These are phyloP conservation scores for Arthrocladium fulminans DNA, from an alignment of 2,329 filamentous ascomycete genomes.

Conservation along the genomic window DNA sequence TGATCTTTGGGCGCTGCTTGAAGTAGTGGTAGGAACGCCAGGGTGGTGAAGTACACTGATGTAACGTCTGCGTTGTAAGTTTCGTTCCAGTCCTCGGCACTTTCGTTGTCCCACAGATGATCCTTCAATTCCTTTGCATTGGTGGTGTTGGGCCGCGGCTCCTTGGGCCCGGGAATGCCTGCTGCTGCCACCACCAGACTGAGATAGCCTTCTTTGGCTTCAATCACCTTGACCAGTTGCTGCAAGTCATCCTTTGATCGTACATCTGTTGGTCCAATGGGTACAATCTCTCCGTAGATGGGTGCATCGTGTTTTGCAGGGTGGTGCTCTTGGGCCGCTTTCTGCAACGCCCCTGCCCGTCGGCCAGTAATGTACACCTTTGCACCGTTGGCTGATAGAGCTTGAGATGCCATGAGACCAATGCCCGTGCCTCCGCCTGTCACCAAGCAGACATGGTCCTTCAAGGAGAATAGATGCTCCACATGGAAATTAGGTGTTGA, in stretches of 20 bases:
- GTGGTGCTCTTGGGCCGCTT: slow-evolving; percentile 34
- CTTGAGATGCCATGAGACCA: slow-evolving; percentile 26
- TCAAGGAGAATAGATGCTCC: slow-evolving; percentile 25
- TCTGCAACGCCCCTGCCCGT: slow-evolving; percentile 25
- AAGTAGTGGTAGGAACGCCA: slow-evolving; percentile 59
- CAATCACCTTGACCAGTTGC: slow-evolving; percentile 46
- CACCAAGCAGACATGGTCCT: slow-evolving; percentile 27
- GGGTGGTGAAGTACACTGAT: slow-evolving; percentile 61
- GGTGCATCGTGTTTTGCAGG: slow-evolving; percentile 19
- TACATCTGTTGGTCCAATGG: slow-evolving; percentile 49
- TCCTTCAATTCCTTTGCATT: slow-evolving; percentile 48
- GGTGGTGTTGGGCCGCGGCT: slow-evolving; percentile 39
- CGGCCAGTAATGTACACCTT: slow-evolving; percentile 28
- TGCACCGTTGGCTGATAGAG: slow-evolving; percentile 25
- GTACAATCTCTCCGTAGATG: slow-evolving; percentile 46
- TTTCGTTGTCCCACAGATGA: slow-evolving; percentile 52
- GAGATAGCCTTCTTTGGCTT: slow-evolving; percentile 52
- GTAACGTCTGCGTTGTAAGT: slow-evolving; percentile 64
- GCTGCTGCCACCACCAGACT: slow-evolving; percentile 58
- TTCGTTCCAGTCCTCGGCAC: slow-evolving; percentile 56
- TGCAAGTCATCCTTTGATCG: slow-evolving; percentile 52
- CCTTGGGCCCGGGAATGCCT: slow-evolving; percentile 58
- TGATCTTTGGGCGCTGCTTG: slow-evolving; percentile 48
- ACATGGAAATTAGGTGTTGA: slow-evolving; percentile 20
- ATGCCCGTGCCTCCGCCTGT: slow-evolving; percentile 28